These are phyloP conservation scores for Rhizoclosmatium globosum DNA, from an alignment of 192 early-diverging fungal species.

Conservation along the genomic window DNA sequence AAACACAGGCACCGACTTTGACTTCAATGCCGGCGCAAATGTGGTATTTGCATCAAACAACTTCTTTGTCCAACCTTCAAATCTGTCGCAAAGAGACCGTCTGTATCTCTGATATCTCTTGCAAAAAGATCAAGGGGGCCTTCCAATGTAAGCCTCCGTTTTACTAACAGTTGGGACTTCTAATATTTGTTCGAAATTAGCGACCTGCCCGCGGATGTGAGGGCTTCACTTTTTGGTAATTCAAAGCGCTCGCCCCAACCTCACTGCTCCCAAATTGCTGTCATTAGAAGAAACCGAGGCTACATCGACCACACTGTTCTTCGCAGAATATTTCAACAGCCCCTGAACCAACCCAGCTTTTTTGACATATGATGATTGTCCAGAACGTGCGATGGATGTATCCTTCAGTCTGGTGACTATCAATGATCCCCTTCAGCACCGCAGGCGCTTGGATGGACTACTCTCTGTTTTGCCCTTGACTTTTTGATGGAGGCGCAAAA, in stretches of 20 bases:
- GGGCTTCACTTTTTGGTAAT: not conserved
- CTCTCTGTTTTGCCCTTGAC: too few species aligned
- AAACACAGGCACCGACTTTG: conserved; percentile 50
- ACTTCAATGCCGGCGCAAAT: conserved; percentile 45
- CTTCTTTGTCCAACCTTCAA: not conserved
- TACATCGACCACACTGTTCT: too few species aligned
- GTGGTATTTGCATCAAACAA: conserved; percentile 1
- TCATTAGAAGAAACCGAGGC: conserved; percentile 53
- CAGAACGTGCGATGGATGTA: too few species aligned
- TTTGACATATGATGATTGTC: too few species aligned
- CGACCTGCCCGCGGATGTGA: not conserved
- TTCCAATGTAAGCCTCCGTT: not conserved
- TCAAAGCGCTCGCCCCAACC: not conserved
- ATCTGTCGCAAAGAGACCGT: not conserved
- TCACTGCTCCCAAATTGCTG: conserved; percentile 35
- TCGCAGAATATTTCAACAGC: too few species aligned
- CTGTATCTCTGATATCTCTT: not conserved
- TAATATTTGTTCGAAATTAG: not conserved
- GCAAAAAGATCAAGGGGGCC: not conserved
- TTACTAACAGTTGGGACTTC: not conserved
- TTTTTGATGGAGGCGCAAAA: too few species aligned
- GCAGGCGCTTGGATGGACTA: too few species aligned
- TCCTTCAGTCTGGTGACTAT: too few species aligned
- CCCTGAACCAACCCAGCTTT: too few species aligned
- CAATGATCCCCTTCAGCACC: too few species aligned